phyloP scores from a whole-genome alignment of 75 land plant genomes.

The Larix kaempferi region DNA sequence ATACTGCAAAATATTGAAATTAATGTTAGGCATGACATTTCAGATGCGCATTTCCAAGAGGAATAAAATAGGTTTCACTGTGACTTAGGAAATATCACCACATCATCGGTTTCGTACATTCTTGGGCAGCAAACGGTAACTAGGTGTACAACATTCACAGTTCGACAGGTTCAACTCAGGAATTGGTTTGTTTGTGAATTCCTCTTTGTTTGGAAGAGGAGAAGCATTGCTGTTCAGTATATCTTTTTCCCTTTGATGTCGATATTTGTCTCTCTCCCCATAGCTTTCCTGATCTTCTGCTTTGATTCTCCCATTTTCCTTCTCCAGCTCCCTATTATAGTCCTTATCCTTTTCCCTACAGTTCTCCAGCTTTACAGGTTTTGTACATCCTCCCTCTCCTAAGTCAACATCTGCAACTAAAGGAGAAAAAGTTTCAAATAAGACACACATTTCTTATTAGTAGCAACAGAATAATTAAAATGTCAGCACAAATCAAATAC shows the following conservation, averaged over 20 bases:
- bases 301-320: slow-evolving; percentile 23
- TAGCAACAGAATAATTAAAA: too few species aligned
- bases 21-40: background rate
- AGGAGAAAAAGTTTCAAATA: background rate
- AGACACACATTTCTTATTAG: background rate
- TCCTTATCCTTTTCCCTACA: background rate
- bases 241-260: slow-evolving; percentile 49
- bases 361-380: slow-evolving; percentile 43
- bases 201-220: slow-evolving; percentile 46
- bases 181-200: slow-evolving; percentile 66
- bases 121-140: slow-evolving; percentile 86
- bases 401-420: background rate
- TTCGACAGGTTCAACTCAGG: slow-evolving; percentile 88
- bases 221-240: slow-evolving; percentile 39
- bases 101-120: slow-evolving; percentile 32
- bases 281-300: slow-evolving; percentile 45
- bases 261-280: slow-evolving; percentile 40
- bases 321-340: background rate
- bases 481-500: too few species aligned
- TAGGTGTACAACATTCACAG: slow-evolving; percentile 86
- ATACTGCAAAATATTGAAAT: slow-evolving; percentile 40
- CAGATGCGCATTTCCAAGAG: too few species aligned
- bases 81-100: background rate
- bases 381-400: slow-evolving; percentile 35
- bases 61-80: background rate